A percentile compares a stretch with the other conserved stretches of the same genome.
These are phyloP conservation scores for Trichophyton equinum DNA, from an alignment of 2,329 filamentous ascomycete genomes.

Conservation along the genomic window DNA sequence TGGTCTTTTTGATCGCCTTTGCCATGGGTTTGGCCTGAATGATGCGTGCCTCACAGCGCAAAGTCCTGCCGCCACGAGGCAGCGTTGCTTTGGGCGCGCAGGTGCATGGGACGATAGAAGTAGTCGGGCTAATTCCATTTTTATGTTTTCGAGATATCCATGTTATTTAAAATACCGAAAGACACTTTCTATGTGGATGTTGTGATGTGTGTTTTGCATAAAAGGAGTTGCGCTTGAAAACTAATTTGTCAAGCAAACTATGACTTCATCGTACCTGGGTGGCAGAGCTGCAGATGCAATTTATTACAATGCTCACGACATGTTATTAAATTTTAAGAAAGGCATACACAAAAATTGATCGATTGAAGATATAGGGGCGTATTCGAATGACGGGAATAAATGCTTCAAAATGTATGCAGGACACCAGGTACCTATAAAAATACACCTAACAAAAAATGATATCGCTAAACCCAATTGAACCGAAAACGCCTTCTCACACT, in stretches of 20 bases:
- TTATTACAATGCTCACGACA: too few relatives aligned
- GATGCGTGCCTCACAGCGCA: background rate
- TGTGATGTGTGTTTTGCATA: too few relatives aligned
- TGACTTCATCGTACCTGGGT: background rate
- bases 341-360: too few relatives aligned
- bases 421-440: background rate
- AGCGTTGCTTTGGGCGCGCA: background rate
- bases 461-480: background rate
- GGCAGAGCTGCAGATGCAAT: too few relatives aligned
- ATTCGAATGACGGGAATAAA: background rate
- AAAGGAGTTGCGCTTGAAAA: too few relatives aligned
- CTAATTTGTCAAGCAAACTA: background rate
- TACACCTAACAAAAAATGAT: background rate
- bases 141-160: background rate
- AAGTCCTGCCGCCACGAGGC: background rate
- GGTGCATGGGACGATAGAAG: background rate
- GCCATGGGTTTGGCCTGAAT: conserved; percentile 7
- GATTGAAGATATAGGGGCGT: too few relatives aligned
- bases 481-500: background rate
- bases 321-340: background rate
- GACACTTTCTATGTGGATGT: background rate
- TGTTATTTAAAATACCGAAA: background rate
- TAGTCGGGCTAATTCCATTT: background rate
- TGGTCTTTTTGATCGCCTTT: background rate
- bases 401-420: background rate